Conservation (phyloP, 331 rosid species). For the Acacia pycnantha region DNA sequence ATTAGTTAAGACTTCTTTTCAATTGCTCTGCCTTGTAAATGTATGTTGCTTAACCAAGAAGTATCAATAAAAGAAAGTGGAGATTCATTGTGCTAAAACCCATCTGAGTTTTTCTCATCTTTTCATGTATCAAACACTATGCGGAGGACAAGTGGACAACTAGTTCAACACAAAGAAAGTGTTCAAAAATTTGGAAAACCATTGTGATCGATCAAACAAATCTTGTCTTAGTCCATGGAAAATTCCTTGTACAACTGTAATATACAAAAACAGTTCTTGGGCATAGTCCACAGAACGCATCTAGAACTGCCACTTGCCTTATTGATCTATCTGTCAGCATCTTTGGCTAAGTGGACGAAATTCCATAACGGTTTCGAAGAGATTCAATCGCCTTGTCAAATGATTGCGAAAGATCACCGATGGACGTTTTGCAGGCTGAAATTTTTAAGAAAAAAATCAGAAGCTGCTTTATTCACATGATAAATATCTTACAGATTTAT, state of each 20-base stretch:
- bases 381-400: conserved; percentile 70
- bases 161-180: conserved; percentile 1
- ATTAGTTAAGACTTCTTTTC: no score
- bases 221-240: background rate
- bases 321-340: conserved; percentile 2
- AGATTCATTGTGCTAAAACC: background rate
- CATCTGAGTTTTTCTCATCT: conserved; percentile 1
- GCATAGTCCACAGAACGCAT: background rate
- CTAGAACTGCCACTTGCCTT: conserved; percentile 33
- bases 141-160: background rate
- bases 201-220: background rate
- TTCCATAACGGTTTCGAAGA: conserved; percentile 63
- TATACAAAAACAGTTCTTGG: background rate
- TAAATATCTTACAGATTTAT: background rate
- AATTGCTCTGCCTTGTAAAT: no score
- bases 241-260: background rate
- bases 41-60: no score
- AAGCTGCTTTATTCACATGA: background rate
- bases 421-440: conserved; percentile 76
- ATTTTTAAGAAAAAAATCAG: background rate
- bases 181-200: background rate
- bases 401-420: conserved; percentile 65
- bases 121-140: background rate
- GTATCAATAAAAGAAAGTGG: background rate
- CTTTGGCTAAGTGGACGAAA: conserved; percentile 48